Conservation (phyloP, 2,329 filamentous ascomycete genomes). For the Talaromyces atroroseus region DNA sequence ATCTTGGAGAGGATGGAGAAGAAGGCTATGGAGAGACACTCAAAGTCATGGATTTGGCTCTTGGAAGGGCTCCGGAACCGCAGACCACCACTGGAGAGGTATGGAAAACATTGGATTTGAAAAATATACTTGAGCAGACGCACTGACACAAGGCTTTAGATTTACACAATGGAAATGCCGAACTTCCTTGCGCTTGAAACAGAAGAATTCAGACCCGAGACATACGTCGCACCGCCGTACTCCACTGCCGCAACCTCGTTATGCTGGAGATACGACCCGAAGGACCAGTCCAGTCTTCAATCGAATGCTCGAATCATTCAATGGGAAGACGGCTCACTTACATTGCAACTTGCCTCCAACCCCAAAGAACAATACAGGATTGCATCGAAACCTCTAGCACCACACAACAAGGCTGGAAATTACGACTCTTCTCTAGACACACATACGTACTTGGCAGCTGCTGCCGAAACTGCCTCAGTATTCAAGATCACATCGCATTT, state of each 20-base stretch:
- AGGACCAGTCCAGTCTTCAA: constrained; percentile 51
- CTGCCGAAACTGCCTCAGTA: constrained; percentile 52
- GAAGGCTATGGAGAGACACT: constrained; percentile 43
- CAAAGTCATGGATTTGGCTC: constrained; percentile 50
- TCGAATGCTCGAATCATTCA: constrained; percentile 61
- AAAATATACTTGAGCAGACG: not conserved
- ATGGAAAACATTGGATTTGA: constrained; percentile 8
- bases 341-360: constrained; percentile 59
- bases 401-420: constrained; percentile 47
- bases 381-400: constrained; percentile 53
- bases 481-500: constrained; percentile 59
- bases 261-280: constrained; percentile 61
- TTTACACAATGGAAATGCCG: constrained; percentile 61
- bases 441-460: constrained; percentile 59
- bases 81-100: constrained; percentile 42
- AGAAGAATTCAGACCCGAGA: constrained; percentile 55
- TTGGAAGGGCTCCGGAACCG: constrained; percentile 54
- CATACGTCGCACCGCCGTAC: constrained; percentile 58
- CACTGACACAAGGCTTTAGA: constrained; percentile 28
- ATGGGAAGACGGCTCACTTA: constrained; percentile 64
- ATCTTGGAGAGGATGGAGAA: constrained; percentile 37
- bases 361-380: constrained; percentile 58
- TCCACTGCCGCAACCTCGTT: constrained; percentile 60
- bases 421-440: constrained; percentile 55
- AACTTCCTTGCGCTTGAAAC: constrained; percentile 58